Evolutionary conservation across 768 basidiomycete genomes (phyloP).

Genomic region (Mycena floridula): DNA sequence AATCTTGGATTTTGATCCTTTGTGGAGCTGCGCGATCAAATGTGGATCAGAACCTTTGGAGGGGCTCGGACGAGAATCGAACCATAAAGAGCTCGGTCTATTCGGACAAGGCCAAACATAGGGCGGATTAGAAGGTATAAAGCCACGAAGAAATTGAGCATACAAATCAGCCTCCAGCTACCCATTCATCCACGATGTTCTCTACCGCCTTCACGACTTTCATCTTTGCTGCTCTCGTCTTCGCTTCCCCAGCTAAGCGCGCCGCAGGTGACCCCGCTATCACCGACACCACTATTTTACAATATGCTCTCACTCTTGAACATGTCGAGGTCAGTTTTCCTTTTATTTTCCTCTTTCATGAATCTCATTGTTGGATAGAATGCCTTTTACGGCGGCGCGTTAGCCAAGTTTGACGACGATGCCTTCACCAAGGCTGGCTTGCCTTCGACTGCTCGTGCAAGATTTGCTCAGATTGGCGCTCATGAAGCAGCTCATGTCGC

Average conservation of each 20-base stretch:
- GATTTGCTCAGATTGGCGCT: conserved; percentile 40
- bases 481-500: conserved; percentile 46
- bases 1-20: no score
- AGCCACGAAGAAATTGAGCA: no score
- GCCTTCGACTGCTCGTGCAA: conserved; percentile 36
- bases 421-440: conserved; percentile 41
- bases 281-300: conserved; percentile 23
- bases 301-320: conserved; percentile 40
- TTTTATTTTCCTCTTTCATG: no score
- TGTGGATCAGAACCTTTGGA: no score
- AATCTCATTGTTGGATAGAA: no score
- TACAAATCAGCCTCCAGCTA: no score
- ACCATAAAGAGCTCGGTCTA: no score
- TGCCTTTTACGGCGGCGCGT: conserved; percentile 34
- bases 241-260: not conserved
- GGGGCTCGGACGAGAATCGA: no score
- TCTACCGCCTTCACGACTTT: conserved; percentile 1
- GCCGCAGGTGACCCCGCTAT: no score
- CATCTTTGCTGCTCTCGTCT: not conserved
- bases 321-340: conserved; percentile 40
- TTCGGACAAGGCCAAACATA: no score
- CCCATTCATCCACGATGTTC: conserved; percentile 2
- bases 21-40: no score
- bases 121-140: no score
- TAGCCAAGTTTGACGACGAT: conserved; percentile 32